phyloP scores from a whole-genome alignment of 805 yeast genomes.

The Pichia cephalocereana region DNA sequence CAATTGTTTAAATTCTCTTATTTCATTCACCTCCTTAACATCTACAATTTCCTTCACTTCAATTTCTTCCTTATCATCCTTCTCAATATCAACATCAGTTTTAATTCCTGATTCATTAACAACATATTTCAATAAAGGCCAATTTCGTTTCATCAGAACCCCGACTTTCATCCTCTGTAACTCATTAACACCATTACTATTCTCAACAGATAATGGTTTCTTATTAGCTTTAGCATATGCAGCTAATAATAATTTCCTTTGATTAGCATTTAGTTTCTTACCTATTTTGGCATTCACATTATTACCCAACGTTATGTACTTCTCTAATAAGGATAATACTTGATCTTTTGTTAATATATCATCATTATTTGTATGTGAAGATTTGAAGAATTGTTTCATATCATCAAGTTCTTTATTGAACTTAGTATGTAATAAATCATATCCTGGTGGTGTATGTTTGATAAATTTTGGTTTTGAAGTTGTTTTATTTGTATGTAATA shows the following conservation, averaged over 20 bases:
- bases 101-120: constrained; percentile 1
- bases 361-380: neutral
- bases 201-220: neutral
- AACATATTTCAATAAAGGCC: constrained; percentile 8
- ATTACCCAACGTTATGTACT: constrained; percentile 6
- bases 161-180: neutral
- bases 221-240: constrained; percentile 6
- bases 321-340: neutral
- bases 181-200: neutral
- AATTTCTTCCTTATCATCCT: neutral
- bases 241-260: neutral
- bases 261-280: neutral
- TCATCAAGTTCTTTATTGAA: constrained; percentile 15
- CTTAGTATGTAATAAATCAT: constrained; percentile 12
- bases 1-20: too few species aligned
- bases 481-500: neutral
- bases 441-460: constrained; percentile 16
- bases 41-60: neutral
- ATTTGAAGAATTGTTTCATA: constrained; percentile 8
- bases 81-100: neutral
- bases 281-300: neutral
- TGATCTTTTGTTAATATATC: neutral
- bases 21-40: neutral
- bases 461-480: neutral
- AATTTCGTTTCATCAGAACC: constrained; percentile 15